Conservation (phyloP, 352 stramenopile genomes). For the Pythium scleroteichum region DNA sequence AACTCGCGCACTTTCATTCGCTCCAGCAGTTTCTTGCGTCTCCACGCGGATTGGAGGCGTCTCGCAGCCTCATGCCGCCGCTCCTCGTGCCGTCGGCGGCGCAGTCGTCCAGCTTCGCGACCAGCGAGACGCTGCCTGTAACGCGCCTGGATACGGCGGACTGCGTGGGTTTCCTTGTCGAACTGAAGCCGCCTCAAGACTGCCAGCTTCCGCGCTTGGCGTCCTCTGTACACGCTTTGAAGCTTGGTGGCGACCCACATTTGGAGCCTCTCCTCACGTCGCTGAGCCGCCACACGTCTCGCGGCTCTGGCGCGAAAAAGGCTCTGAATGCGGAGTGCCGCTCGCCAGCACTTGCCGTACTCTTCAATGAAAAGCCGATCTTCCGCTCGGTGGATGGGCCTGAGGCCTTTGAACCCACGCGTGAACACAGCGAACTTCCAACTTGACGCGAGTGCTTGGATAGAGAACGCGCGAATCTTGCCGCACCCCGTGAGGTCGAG, state of each 20-base stretch:
- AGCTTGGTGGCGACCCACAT: constrained; percentile 57
- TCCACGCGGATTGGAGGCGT: constrained; percentile 48
- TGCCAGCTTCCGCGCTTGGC: constrained; percentile 49
- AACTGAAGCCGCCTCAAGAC: constrained; percentile 46
- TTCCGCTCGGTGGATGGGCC: constrained; percentile 65
- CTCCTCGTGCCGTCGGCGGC: constrained; percentile 22
- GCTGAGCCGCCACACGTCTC: constrained; percentile 34
- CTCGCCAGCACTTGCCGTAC: constrained; percentile 76
- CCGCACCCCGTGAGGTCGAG: constrained; percentile 64
- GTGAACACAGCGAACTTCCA: constrained; percentile 65
- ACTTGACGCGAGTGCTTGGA: constrained; percentile 50
- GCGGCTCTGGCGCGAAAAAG: constrained; percentile 63
- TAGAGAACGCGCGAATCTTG: constrained; percentile 46
- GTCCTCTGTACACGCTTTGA: constrained; percentile 67
- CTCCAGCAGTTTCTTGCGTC: constrained; percentile 40
- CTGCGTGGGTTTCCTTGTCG: constrained; percentile 59
- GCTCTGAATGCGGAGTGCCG: constrained; percentile 66
- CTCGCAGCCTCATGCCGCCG: constrained; percentile 29
- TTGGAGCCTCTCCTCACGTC: constrained; percentile 51
- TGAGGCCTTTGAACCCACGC: constrained; percentile 73
- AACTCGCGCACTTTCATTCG: constrained; percentile 29
- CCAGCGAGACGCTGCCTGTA: constrained; percentile 40
- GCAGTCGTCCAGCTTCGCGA: constrained; percentile 15
- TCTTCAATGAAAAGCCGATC: constrained; percentile 87
- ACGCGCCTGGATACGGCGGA: constrained; percentile 50